phyloP scores from a whole-genome alignment of 192 early-diverging fungal species.

The Coemansia sp. region DNA sequence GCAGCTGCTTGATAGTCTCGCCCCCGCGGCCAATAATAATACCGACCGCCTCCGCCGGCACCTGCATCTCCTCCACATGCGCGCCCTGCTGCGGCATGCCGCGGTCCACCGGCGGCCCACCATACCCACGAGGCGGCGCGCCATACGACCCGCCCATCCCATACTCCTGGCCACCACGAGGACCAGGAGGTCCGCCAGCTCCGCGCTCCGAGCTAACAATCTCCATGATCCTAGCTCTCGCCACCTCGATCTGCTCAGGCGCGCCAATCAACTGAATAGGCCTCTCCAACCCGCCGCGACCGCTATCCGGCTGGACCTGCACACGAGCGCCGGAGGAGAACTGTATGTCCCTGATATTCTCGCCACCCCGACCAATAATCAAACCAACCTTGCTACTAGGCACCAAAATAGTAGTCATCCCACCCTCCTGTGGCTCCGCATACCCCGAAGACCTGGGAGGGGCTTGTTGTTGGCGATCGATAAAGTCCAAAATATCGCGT shows the following conservation, averaged over 20 bases:
- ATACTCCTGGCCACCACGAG: not conserved
- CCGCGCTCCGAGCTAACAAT: conserved; percentile 55
- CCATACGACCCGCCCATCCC: not conserved
- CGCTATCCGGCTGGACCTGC: conserved; percentile 61
- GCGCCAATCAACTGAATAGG: conserved; percentile 70
- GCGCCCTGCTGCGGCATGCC: not conserved
- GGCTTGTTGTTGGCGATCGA: conserved; percentile 20
- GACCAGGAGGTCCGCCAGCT: not conserved
- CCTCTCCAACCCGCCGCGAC: conserved; percentile 48
- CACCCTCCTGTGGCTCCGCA: not conserved
- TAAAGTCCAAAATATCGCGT: conserved; percentile 38
- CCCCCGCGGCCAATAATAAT: conserved; percentile 48
- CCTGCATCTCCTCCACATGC: conserved; percentile 42
- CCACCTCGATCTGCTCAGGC: conserved; percentile 63
- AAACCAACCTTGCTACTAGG: conserved; percentile 74
- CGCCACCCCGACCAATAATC: conserved; percentile 77
- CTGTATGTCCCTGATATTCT: conserved; percentile 74
- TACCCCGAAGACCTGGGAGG: conserved; percentile 16
- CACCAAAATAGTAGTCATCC: conserved; percentile 55
- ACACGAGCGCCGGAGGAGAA: conserved; percentile 66
- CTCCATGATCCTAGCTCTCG: conserved; percentile 73
- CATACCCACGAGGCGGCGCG: not conserved
- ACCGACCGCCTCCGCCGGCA: conserved; percentile 41
- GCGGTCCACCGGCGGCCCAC: not conserved
- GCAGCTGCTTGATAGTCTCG: conserved; percentile 48